Evolutionary conservation across 176 grass and related monocot genomes (phyloP).

Genomic region (Oryza coarctata): DNA sequence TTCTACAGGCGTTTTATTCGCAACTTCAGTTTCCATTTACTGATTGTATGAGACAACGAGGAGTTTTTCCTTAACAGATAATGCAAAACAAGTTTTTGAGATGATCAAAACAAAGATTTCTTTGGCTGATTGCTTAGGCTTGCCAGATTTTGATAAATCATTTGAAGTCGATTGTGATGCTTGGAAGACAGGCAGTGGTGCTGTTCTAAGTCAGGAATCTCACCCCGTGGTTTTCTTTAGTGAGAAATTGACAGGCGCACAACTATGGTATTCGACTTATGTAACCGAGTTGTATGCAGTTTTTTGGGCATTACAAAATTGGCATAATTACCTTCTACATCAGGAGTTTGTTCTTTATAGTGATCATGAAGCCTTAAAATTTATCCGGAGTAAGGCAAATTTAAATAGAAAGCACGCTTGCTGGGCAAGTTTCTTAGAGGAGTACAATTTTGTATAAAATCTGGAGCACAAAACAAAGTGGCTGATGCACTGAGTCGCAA

Average conservation of each 20-base stretch:
- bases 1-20: slow-evolving; percentile 24
- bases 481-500: slow-evolving; percentile 19
- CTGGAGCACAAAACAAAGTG: slow-evolving; percentile 10
- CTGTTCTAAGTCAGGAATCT: not conserved
- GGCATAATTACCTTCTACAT: not conserved
- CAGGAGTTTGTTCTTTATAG: not conserved
- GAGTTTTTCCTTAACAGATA: not conserved
- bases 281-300: slow-evolving; percentile 2
- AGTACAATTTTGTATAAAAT: slow-evolving; percentile 21
- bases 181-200: not conserved
- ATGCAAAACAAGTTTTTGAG: not conserved
- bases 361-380: not conserved
- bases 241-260: not conserved
- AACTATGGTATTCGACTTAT: not conserved
- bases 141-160: not conserved
- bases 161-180: slow-evolving; percentile 21
- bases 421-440: not conserved
- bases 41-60: not conserved
- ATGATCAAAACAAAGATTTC: not conserved
- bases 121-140: not conserved
- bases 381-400: not conserved
- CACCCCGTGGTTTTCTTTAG: not conserved
- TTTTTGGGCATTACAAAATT: not conserved
- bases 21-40: slow-evolving; percentile 16
- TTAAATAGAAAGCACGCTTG: not conserved